A percentile compares a stretch with the other conserved stretches of the same genome.
These are phyloP conservation scores for Toxoplasma gondii DNA, from an alignment of 169 alveolate species.

Conservation along the genomic window DNA sequence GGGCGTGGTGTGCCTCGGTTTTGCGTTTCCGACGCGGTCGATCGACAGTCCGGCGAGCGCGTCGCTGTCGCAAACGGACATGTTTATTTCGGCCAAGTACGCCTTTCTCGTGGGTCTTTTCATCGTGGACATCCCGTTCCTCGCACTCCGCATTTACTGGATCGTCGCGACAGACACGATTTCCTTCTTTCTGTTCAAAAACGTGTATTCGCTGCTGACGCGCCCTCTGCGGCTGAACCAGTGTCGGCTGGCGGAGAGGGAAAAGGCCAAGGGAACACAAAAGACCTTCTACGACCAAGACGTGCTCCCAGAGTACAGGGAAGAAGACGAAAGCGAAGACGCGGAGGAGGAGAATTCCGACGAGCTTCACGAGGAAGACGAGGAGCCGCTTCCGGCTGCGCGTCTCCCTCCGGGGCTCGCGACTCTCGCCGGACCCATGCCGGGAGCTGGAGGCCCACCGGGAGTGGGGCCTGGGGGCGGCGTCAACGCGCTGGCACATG, in stretches of 20 bases:
- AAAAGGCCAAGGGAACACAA: conserved; percentile 72
- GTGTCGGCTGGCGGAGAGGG: conserved; percentile 76
- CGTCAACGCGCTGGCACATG: neutral
- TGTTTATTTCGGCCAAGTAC: conserved; percentile 73
- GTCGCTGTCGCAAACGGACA: conserved; percentile 55
- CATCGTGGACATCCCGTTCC: conserved; percentile 73
- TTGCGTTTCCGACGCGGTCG: conserved; percentile 46
- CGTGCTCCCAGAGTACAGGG: conserved; percentile 11
- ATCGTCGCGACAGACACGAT: conserved; percentile 41
- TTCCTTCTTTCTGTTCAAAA: conserved; percentile 68
- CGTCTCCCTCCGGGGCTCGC: neutral
- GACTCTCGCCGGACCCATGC: neutral
- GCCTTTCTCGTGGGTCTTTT: conserved; percentile 76
- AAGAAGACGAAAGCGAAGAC: conserved; percentile 17
- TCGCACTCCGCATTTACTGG: conserved; percentile 64
- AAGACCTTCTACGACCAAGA: conserved; percentile 41
- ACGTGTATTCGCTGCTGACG: conserved; percentile 65
- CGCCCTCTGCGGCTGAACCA: conserved; percentile 76
- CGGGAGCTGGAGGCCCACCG: neutral
- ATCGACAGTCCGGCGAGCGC: conserved; percentile 31
- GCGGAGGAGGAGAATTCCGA: neutral
- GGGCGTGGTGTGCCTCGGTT: conserved; percentile 41
- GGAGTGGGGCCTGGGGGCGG: too few relatives aligned
- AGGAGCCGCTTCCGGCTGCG: neutral
- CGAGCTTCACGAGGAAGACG: neutral